Evolutionary conservation across 768 basidiomycete species (phyloP).

Genomic region (Lactifluus piperatus): DNA sequence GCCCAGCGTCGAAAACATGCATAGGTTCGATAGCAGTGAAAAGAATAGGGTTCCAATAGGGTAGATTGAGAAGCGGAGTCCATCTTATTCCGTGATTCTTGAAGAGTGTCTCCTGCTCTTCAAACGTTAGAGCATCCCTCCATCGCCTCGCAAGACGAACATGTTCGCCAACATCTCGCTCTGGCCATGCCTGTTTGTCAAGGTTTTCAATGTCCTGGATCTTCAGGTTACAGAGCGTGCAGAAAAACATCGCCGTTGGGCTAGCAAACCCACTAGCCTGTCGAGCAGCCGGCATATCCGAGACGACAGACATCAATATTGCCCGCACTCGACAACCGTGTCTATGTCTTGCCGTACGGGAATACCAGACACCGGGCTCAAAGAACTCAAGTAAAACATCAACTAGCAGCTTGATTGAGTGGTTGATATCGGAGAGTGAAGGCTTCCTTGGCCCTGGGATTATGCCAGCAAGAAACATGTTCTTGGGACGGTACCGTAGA

Average conservation of each 20-base stretch:
- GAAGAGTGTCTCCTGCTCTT: conserved; percentile 17
- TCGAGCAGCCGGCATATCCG: conserved; percentile 24
- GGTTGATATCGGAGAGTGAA: not conserved
- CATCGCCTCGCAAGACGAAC: conserved; percentile 15
- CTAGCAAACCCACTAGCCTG: conserved; percentile 25
- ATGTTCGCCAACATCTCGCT: conserved; percentile 13
- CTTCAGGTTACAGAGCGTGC: too few species aligned
- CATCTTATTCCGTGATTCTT: too few species aligned
- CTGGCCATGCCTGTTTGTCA: conserved; percentile 14
- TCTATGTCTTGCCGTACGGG: not conserved
- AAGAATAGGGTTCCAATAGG: too few species aligned
- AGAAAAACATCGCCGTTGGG: not conserved
- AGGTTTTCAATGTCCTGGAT: conserved; percentile 21
- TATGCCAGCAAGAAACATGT: not conserved
- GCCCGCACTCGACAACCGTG: conserved; percentile 3
- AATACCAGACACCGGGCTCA: too few species aligned
- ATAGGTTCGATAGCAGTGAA: too few species aligned
- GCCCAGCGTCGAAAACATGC: too few species aligned
- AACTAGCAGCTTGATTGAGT: too few species aligned
- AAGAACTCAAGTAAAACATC: too few species aligned
- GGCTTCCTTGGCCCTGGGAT: conserved; percentile 23
- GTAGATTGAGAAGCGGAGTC: too few species aligned
- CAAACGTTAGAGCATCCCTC: conserved; percentile 19
- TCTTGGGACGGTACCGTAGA: not conserved
- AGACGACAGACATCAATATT: conserved; percentile 13